These are phyloP conservation scores for Epithele typhae DNA, from an alignment of 768 basidiomycete genomes.

Conservation along the genomic window DNA sequence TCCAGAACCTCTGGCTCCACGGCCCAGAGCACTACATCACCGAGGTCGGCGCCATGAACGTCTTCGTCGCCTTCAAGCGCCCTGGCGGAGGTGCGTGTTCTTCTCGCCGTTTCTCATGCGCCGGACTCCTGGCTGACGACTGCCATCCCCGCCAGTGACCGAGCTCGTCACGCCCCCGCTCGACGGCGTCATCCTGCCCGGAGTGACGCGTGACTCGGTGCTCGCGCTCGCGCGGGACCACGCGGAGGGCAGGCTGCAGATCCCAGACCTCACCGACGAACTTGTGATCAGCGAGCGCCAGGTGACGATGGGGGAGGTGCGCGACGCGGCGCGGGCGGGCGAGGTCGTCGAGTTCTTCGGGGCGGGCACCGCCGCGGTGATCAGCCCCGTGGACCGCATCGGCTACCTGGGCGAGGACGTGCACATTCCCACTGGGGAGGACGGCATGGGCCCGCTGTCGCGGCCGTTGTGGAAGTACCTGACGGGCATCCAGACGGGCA, in stretches of 20 bases:
- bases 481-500: slow-evolving; percentile 68
- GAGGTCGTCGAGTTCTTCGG: slow-evolving; percentile 48
- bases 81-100: slow-evolving; percentile 54
- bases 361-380: slow-evolving; percentile 50
- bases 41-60: slow-evolving; percentile 89
- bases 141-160: slow-evolving; percentile 27
- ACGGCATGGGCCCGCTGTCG: slow-evolving; percentile 73
- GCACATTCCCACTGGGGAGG: slow-evolving; percentile 50
- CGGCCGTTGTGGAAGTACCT: slow-evolving; percentile 45
- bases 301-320: slow-evolving; percentile 75
- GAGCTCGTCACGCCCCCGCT: slow-evolving; percentile 66
- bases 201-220: slow-evolving; percentile 60
- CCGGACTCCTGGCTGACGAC: not conserved
- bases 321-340: slow-evolving; percentile 40
- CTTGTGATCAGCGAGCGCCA: slow-evolving; percentile 63
- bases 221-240: slow-evolving; percentile 53
- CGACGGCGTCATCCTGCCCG: slow-evolving; percentile 64
- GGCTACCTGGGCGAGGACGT: slow-evolving; percentile 56
- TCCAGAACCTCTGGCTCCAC: slow-evolving; percentile 87
- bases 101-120: not conserved
- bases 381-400: slow-evolving; percentile 47
- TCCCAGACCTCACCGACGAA: slow-evolving; percentile 50
- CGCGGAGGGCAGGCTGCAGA: slow-evolving; percentile 36
- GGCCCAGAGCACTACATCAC: slow-evolving; percentile 54
- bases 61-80: slow-evolving; percentile 76